Base-by-base conservation (phyloP, 345 rosid species). In the Citrus medica region DNA sequence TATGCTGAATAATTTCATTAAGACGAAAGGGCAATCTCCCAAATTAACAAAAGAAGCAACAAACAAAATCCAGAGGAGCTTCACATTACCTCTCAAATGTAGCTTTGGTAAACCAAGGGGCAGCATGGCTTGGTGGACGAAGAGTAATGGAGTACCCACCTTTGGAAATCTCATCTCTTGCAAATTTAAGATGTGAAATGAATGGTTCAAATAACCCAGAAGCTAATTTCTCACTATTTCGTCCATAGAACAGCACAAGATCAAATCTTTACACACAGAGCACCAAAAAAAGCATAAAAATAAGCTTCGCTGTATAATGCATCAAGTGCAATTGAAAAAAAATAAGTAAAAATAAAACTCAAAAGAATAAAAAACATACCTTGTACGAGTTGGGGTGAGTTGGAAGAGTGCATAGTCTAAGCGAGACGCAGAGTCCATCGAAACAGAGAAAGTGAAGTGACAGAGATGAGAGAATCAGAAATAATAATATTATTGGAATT, bases 381-480 rank as follows among this genome's bases (percentile, higher is more conserved):
- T 94, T 59, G 97, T 92, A 24, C 98, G 86, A 86, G 97, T 91
- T n/a, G 97, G 98, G 62, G 95, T 94, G 84, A 94, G 97, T 59
- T 91, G 97, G 78, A 94, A 89, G 84, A 94, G 82, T 72, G 97
- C 97, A 61, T 84, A 86, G 58, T 53, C 58, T 53, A 53, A 17
- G 58, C 58, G 58, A 53, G 22, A 4, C 6, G 1, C 22, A 17
- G 58, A 53, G 58, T 53, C 93, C 98, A 94, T 94, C 17, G 76
- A 30, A 32, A 51, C 73, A 66, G 19, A 27, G 71, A 58, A 72
- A 51, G 75, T 28, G 76, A 61, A 51, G 75, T 28, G 71, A 61
- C 40, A 65, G 46, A 40, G n/a, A 32, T 35, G 24, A 66, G 35
- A n/a, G 61, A 48, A 28, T 25, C 17, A 59, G 73, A 25, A 65